Evolutionary conservation across 768 basidiomycete species (phyloP).

Genomic region (Leccinum aurantiacum): DNA sequence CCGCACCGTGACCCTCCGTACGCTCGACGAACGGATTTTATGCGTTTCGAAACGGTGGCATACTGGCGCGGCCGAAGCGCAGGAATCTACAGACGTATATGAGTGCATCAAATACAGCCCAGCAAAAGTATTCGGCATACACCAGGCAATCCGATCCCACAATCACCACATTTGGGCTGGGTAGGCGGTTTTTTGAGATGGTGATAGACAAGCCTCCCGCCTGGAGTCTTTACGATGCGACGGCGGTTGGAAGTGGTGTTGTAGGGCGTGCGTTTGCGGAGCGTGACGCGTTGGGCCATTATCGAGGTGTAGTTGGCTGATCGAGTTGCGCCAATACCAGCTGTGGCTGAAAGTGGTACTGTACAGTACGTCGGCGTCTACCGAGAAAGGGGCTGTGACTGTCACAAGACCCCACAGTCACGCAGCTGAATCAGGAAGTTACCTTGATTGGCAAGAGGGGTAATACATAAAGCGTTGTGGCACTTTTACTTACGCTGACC

Average conservation of each 20-base stretch:
- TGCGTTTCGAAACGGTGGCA: conserved; percentile 93
- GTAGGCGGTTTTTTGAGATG: conserved; percentile 93
- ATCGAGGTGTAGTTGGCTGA: conserved; percentile 10
- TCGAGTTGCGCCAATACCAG: background rate
- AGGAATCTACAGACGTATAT: conserved; percentile 59
- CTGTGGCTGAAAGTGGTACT: conserved; percentile 27
- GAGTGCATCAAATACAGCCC: background rate
- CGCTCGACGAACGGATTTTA: conserved; percentile 94
- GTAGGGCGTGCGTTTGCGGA: conserved; percentile 97
- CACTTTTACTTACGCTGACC: background rate
- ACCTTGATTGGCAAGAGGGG: background rate
- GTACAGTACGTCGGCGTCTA: conserved; percentile 21
- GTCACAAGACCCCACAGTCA: background rate
- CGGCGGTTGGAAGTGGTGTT: conserved; percentile 97
- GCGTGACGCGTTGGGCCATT: conserved; percentile 99
- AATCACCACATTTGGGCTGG: conserved; percentile 98
- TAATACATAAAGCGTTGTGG: background rate
- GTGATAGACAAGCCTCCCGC: conserved; percentile 97
- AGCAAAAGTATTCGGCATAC: conserved; percentile 50
- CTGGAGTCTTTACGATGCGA: conserved; percentile 96
- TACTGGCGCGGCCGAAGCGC: conserved; percentile 96
- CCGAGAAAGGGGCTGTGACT: conserved; percentile 8
- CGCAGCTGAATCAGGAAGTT: conserved; percentile 8
- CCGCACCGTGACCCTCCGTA: conserved; percentile 99
- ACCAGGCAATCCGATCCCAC: conserved; percentile 89